phyloP scores from a whole-genome alignment of 306 rosid species.

The Citrullus mucosospermus region DNA sequence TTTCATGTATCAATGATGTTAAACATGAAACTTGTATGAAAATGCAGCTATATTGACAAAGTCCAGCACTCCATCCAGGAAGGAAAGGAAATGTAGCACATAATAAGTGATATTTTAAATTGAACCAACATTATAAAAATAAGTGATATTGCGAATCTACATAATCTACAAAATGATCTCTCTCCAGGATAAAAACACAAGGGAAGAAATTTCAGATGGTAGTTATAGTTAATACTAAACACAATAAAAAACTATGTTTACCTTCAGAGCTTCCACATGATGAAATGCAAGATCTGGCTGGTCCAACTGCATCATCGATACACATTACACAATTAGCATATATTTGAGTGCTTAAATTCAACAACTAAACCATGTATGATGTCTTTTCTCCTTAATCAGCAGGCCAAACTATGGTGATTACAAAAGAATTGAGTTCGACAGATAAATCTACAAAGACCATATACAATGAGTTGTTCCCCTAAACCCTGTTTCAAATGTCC shows the following conservation, averaged over 20 bases:
- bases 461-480: neutral
- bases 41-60: neutral
- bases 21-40: neutral
- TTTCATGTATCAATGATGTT: neutral
- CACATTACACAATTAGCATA: slow-evolving; percentile 5
- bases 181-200: neutral
- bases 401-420: neutral
- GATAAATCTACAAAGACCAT: neutral
- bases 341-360: neutral
- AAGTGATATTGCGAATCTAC: neutral
- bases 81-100: neutral
- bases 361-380: neutral
- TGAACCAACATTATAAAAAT: neutral
- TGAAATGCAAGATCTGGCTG: slow-evolving; percentile 50
- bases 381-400: neutral
- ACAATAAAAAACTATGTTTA: slow-evolving; percentile 1
- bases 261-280: slow-evolving; percentile 45
- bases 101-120: neutral
- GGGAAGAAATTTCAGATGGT: neutral
- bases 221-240: neutral
- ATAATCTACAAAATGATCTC: neutral
- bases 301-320: slow-evolving; percentile 36
- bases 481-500: neutral
- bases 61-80: neutral
- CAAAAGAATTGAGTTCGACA: neutral